Conservation (phyloP, 1,139 yeast species). For the Taiozyma sp. region DNA sequence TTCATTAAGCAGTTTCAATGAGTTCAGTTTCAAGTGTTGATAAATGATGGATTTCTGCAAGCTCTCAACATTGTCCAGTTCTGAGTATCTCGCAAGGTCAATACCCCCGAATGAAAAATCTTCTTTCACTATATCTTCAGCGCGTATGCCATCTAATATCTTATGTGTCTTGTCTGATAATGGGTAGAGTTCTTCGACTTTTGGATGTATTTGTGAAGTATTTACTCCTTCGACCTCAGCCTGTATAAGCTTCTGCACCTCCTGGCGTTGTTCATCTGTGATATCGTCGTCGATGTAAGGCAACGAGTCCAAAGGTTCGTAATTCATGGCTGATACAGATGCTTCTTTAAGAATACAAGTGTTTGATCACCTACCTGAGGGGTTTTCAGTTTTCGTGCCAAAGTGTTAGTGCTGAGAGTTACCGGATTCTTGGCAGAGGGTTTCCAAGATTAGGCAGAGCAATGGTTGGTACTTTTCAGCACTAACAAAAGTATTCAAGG, state of each 20-base stretch:
- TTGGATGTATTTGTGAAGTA: constrained; percentile 9
- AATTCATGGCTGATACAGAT: constrained; percentile 10
- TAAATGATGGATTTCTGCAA: constrained; percentile 16
- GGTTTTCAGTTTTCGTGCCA: not conserved
- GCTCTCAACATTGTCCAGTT: constrained; percentile 10
- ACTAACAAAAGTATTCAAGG: constrained; percentile 6
- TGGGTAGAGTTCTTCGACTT: constrained; percentile 2
- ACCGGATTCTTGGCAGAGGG: not conserved
- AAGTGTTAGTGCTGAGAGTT: not conserved
- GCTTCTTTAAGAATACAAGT: not conserved
- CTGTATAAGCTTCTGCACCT: constrained; percentile 11
- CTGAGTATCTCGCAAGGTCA: constrained; percentile 15
- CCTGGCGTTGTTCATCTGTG: constrained; percentile 15
- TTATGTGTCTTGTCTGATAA: not conserved
- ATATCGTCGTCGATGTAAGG: constrained; percentile 22
- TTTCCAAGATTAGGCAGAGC: not conserved
- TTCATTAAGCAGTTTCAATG: constrained; percentile 8
- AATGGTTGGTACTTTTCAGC: constrained; percentile 10
- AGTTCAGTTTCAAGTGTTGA: constrained; percentile 12
- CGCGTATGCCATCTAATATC: constrained; percentile 1
- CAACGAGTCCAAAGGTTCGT: constrained; percentile 19
- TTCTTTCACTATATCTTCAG: constrained; percentile 2
- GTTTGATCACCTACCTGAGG: too few relatives aligned
- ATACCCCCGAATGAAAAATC: constrained; percentile 20
- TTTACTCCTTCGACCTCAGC: constrained; percentile 10